Conservation (phyloP, 805 yeast species). For the Starmerella vaccinii region DNA sequence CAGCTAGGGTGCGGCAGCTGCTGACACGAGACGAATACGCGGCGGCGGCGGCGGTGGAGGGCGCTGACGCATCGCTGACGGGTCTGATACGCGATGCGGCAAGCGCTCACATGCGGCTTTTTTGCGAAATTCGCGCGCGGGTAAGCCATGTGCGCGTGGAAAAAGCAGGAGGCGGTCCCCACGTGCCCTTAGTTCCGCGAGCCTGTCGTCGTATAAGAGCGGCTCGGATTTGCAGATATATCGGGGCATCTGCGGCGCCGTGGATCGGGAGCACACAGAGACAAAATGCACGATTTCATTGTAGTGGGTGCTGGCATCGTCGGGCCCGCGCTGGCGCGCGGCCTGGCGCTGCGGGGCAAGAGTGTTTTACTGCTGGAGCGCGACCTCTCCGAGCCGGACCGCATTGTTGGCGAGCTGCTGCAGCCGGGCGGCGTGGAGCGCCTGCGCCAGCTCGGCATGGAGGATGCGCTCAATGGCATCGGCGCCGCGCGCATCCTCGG, state of each 20-base stretch:
- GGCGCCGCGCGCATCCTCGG: conserved; percentile 73
- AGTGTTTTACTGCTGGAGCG: conserved; percentile 69
- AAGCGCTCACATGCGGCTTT: not conserved
- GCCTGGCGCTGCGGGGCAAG: conserved; percentile 82
- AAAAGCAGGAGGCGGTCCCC: not conserved
- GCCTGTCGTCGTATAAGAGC: conserved; percentile 8
- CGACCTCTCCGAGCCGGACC: conserved; percentile 84
- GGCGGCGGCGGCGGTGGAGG: no score
- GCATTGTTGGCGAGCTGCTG: conserved; percentile 93
- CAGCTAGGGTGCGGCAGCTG: no score
- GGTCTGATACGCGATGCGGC: not conserved
- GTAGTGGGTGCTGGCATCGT: conserved; percentile 98
- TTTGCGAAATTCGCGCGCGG: no score
- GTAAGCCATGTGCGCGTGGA: not conserved
- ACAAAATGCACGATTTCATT: conserved; percentile 55
- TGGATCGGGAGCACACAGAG: not conserved
- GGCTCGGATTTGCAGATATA: no score
- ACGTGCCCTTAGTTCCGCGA: conserved; percentile 4
- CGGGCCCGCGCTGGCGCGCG: conserved; percentile 88
- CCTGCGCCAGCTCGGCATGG: conserved; percentile 71
- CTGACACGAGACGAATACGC: not conserved
- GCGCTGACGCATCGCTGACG: not conserved
- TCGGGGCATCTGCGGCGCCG: not conserved
- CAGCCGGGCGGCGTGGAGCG: conserved; percentile 96
- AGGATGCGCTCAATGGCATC: conserved; percentile 58